Conservation (phyloP, 495 filamentous ascomycete genomes). For the Elasticomyces elasticus region DNA sequence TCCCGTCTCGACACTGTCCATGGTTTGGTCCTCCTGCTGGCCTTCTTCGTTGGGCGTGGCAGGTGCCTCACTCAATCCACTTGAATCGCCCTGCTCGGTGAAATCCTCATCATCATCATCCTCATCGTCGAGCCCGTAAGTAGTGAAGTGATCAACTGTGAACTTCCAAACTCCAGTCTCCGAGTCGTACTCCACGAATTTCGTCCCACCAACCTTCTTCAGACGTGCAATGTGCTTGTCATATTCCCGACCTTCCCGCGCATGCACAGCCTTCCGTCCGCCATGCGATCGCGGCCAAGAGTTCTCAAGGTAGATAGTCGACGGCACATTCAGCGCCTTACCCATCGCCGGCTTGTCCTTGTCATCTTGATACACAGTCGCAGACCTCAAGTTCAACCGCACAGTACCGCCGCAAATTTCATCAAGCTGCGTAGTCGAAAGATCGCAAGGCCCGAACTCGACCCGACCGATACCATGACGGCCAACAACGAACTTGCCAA, state of each 20-base stretch:
- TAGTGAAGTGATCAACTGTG: slow-evolving; percentile 86
- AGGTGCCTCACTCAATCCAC: slow-evolving; percentile 17
- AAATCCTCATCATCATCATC: slow-evolving; percentile 52
- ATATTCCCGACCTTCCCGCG: slow-evolving; percentile 48
- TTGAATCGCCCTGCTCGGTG: slow-evolving; percentile 40
- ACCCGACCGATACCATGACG: slow-evolving; percentile 70
- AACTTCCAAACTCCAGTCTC: slow-evolving; percentile 83
- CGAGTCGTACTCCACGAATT: slow-evolving; percentile 66
- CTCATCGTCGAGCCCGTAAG: slow-evolving; percentile 84
- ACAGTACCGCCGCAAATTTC: slow-evolving; percentile 64
- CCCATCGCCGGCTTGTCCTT: slow-evolving; percentile 69
- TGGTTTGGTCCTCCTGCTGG: slow-evolving; percentile 12
- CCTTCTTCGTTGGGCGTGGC: neutral
- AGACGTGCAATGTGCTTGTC: slow-evolving; percentile 76
- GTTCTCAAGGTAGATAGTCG: slow-evolving; percentile 72
- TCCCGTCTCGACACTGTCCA: slow-evolving; percentile 10
- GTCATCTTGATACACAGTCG: slow-evolving; percentile 74
- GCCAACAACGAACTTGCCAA: slow-evolving; percentile 67
- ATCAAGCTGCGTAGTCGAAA: slow-evolving; percentile 61
- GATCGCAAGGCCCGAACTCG: slow-evolving; percentile 71
- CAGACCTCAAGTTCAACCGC: slow-evolving; percentile 57
- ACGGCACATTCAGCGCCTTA: slow-evolving; percentile 83
- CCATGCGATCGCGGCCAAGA: slow-evolving; percentile 74
- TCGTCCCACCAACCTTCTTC: slow-evolving; percentile 63
- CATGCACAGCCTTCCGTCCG: slow-evolving; percentile 42